Percentiles rank a stretch among this genome's conserved stretches.
phyloP scores from a whole-genome alignment of 2,329 filamentous ascomycete genomes.

The Rutstroemia sp. region DNA sequence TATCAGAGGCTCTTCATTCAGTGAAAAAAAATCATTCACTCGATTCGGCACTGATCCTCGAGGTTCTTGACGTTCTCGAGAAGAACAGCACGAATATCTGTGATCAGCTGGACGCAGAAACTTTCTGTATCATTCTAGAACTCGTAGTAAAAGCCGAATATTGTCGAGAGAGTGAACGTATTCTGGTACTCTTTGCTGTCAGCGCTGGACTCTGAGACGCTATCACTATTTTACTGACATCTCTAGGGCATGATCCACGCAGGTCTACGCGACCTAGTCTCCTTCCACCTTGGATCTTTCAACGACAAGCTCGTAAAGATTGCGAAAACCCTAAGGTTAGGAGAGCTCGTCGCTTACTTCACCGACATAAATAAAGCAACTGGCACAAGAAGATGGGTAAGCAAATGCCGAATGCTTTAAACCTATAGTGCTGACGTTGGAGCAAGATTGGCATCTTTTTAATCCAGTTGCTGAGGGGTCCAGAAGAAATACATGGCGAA shows the following conservation, averaged over 20 bases:
- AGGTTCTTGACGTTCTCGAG: slow-evolving; percentile 15
- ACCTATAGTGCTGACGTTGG: background rate
- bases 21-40: background rate
- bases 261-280: background rate
- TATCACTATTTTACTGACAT: background rate
- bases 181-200: slow-evolving; percentile 24
- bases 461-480: slow-evolving; percentile 20
- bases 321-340: background rate
- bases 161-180: slow-evolving; percentile 19
- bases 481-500: slow-evolving; percentile 11
- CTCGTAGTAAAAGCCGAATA: slow-evolving; percentile 16
- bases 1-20: slow-evolving; percentile 1
- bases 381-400: slow-evolving; percentile 25
- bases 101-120: slow-evolving; percentile 13
- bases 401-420: background rate
- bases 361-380: slow-evolving; percentile 9
- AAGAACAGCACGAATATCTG: slow-evolving; percentile 15
- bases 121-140: slow-evolving; percentile 18
- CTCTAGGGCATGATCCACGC: slow-evolving; percentile 15
- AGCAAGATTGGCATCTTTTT: slow-evolving; percentile 23
- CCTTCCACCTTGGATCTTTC: background rate
- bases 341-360: slow-evolving; percentile 16
- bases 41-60: background rate
- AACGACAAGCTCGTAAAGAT: background rate
- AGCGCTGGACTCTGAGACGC: background rate